phyloP scores from a whole-genome alignment of 176 grass and related monocot genomes.

The Ensete glaucum region DNA sequence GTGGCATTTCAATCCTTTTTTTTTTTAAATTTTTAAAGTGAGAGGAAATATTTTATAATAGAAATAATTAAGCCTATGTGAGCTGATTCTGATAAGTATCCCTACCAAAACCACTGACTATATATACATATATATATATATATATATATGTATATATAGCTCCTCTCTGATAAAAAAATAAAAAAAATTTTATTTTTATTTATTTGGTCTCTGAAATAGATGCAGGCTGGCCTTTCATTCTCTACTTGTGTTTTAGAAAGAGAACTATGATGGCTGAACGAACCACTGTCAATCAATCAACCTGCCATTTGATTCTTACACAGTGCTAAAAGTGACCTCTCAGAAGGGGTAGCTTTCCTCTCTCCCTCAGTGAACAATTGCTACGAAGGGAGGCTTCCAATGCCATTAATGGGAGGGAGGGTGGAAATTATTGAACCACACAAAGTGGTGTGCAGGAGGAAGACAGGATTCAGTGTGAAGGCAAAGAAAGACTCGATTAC shows the following conservation, averaged over 20 bases:
- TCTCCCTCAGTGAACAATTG: too few relatives aligned
- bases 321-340: slow-evolving; percentile 22
- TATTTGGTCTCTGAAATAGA: background rate
- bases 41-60: background rate
- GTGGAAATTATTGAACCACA: background rate
- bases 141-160: too few relatives aligned
- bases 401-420: too few relatives aligned
- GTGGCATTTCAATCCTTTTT: background rate
- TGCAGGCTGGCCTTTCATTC: background rate
- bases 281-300: background rate
- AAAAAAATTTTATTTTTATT: too few relatives aligned
- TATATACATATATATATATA: too few relatives aligned
- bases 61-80: too few relatives aligned
- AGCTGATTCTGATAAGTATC: too few relatives aligned
- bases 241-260: background rate
- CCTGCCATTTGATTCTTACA: slow-evolving; percentile 12
- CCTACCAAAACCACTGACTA: too few relatives aligned
- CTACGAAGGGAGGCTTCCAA: too few relatives aligned
- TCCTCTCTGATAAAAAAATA: too few relatives aligned
- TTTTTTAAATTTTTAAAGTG: background rate
- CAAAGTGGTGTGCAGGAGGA: background rate
- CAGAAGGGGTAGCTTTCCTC: background rate
- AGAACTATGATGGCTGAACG: background rate
- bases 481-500: too few relatives aligned
- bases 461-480: too few relatives aligned